These are phyloP conservation scores for Exophiala bonariae DNA, from an alignment of 2,329 filamentous ascomycete genomes.

Conservation along the genomic window DNA sequence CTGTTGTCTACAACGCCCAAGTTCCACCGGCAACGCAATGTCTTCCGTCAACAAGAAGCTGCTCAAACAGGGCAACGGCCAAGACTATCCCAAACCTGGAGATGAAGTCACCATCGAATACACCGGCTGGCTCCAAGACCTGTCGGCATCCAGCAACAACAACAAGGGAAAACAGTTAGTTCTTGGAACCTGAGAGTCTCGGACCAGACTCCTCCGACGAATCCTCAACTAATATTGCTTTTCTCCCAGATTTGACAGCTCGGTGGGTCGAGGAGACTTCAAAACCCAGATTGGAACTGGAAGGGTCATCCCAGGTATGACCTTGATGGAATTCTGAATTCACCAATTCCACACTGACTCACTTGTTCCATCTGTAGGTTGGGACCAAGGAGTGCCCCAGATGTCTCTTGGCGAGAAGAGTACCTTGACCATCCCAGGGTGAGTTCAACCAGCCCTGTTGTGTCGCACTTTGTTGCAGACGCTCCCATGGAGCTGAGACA, in stretches of 20 bases:
- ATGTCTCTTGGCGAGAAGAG: constrained; percentile 94
- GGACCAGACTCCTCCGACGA: no score
- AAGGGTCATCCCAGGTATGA: constrained; percentile 78
- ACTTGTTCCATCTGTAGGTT: constrained; percentile 55
- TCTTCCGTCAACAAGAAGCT: constrained; percentile 53
- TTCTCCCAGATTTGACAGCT: constrained; percentile 80
- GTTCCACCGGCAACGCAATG: no score
- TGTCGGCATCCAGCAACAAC: constrained; percentile 38
- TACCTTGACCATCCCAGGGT: constrained; percentile 77
- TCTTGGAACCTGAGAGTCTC: no score
- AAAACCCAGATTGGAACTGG: constrained; percentile 76
- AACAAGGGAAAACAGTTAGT: constrained; percentile 66
- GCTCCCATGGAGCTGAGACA: no score
- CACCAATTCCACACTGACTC: constrained; percentile 1
- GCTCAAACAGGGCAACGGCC: constrained; percentile 61
- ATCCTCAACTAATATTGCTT: constrained; percentile 2
- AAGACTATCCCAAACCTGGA: constrained; percentile 61
- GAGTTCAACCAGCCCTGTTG: constrained; percentile 34
- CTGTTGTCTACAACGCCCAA: no score
- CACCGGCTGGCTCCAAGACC: constrained; percentile 80
- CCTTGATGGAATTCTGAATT: constrained; percentile 4
- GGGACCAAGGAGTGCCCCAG: constrained; percentile 78
- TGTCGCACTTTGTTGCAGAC: background rate
- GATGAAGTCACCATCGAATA: constrained; percentile 86
- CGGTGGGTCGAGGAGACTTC: constrained; percentile 75